phyloP scores from a whole-genome alignment of 2,329 filamentous ascomycete genomes.

The Annulohypoxylon truncatum region DNA sequence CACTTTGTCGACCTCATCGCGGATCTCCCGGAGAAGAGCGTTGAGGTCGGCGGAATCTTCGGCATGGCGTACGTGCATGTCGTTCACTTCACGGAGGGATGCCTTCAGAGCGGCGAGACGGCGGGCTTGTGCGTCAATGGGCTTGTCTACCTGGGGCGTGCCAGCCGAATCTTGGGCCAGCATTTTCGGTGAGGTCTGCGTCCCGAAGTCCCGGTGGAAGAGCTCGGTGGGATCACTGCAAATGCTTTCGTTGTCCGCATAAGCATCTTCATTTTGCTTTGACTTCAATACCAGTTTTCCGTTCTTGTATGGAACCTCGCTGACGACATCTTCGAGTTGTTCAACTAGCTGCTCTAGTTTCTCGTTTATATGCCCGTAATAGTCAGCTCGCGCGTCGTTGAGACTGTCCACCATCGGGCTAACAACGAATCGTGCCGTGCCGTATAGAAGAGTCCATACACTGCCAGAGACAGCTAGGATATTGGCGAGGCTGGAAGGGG shows the following conservation, averaged over 20 bases:
- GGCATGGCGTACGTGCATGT: slow-evolving; percentile 58
- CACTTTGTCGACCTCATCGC: slow-evolving; percentile 73
- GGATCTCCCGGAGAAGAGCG: slow-evolving; percentile 67
- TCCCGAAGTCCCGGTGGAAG: slow-evolving; percentile 83
- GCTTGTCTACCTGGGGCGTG: slow-evolving; percentile 41
- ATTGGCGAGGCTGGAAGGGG: slow-evolving; percentile 67
- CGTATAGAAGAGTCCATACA: slow-evolving; percentile 74
- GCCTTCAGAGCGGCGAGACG: slow-evolving; percentile 58
- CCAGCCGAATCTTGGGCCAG: slow-evolving; percentile 39
- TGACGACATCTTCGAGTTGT: slow-evolving; percentile 68
- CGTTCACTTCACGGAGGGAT: slow-evolving; percentile 57
- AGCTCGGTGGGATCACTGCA: slow-evolving; percentile 78
- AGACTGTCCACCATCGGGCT: slow-evolving; percentile 68
- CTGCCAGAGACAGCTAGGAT: slow-evolving; percentile 69
- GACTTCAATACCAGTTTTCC: slow-evolving; percentile 42
- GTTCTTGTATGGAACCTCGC: slow-evolving; percentile 64
- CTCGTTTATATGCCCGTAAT: slow-evolving; percentile 60
- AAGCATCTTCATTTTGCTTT: slow-evolving; percentile 33
- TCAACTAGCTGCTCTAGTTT: slow-evolving; percentile 61
- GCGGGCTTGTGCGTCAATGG: slow-evolving; percentile 55
- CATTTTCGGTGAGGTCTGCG: slow-evolving; percentile 74
- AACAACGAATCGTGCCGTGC: slow-evolving; percentile 75
- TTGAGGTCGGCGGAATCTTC: slow-evolving; percentile 64
- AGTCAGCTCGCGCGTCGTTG: slow-evolving; percentile 63
- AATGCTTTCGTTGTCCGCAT: slow-evolving; percentile 57